Evolutionary conservation across 306 rosid species (phyloP), one percentile per base, ranked within the genome.

Genomic region (Medicago arabica): DNA sequence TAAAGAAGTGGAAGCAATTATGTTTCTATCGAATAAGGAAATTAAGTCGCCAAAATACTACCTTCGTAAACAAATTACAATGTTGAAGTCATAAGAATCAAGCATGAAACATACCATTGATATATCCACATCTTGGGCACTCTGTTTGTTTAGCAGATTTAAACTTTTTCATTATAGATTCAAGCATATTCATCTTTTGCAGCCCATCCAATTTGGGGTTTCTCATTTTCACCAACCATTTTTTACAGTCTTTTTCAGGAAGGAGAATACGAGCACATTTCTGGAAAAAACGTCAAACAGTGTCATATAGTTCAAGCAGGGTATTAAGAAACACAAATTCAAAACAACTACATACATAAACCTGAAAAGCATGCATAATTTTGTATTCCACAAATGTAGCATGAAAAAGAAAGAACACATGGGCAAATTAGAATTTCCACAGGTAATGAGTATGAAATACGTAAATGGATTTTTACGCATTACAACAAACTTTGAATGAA

Each of bases 221-320:
- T 83, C 97, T 90, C 89, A 92, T 86, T 85, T 83, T 89, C 79
- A 58, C 89, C 86, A 94, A 80, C 46, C 57, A 72, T 2, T 72
- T 83, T 75, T 58, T 84, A 16, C 81, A 84, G 18, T 39, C 4
- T 17, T 75, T 50, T 46, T 92, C 96, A 17, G 80, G 83, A 41
- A 94, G 76, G 71, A 92, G 91, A 83, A 92, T 64, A 17, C 96
- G 87, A 69, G 96, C 87, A 87, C 98, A 94, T 2, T 84, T 67
- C 98, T 94, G 88, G 67, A 75, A 76, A 80, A 85, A 79, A 62
- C 54, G 68, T 47, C n/a, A 36, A 72, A 79, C 44, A 50, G 69
- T 78, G 19, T 81, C 57, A 77, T 44, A 16, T 61, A 15, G 54
- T 57, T 66, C 61, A 39, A 81, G 59, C 41, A 68, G 44, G 59